Evolutionary conservation across 768 basidiomycete species (phyloP), one percentile per base, ranked within the genome.

Genomic region (Ramaria sp.): DNA sequence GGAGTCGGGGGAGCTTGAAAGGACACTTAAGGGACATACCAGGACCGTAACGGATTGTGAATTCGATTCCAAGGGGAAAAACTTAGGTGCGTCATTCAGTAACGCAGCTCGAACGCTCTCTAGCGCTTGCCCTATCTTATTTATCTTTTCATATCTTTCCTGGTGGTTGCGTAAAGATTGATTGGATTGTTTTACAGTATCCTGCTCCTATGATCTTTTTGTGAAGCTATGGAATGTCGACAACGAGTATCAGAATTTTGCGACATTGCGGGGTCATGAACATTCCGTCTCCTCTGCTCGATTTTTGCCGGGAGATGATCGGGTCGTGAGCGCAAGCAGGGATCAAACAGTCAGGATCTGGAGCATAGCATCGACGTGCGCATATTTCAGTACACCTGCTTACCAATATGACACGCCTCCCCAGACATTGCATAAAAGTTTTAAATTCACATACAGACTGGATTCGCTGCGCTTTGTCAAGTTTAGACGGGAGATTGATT

Each of bases 1-100:
- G 91, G 92, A 95, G 66, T 85, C 87, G 28, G 92, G 92, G 39
- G 91, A 94, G 61, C 87, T 92, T 65, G 92, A 95, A 67, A 71
- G 89, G 59, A 94, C 92, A 9, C 68, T 94, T 56, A 94, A 93
- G 68, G 88, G 91, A 6, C 92, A 95, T 71, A 94, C 92, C 32
- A 89, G 88, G 65, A 80, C 84, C 18, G 83, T 94, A 27, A 81
- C 80, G 65, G 92, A 93, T 69, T 81, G 88, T 52, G 87, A 92
- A 65, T 95, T 85, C 64, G 89, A 94, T 67, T 79, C 81, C 57
- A 90, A 88, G 70, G 92, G 92, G 32, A 81, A 80, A 60, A 66
- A 86, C 25, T 71, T 93, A 60, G 90, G 92, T 90, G 63, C 63
- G 70, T 57, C 20, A 22, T 34, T n/a, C n/a, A n/a, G n/a, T n/a